Evolutionary conservation across 345 rosid species (phyloP).

Genomic region (Eucalyptus regnans): DNA sequence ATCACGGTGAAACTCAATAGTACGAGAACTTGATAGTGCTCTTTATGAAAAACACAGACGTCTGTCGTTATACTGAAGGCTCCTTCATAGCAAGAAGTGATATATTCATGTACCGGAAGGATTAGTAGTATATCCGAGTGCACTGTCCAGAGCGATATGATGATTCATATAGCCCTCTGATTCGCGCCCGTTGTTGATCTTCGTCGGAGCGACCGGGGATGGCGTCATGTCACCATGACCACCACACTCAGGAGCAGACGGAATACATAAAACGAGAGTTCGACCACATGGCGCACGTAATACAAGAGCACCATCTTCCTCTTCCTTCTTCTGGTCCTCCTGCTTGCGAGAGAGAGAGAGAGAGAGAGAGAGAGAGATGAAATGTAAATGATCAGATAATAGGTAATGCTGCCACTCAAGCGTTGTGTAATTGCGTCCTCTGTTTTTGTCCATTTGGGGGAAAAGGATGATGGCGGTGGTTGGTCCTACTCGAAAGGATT

Average conservation of each 20-base stretch:
- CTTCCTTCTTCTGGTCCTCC: not conserved
- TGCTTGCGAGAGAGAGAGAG: not conserved
- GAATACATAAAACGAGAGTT: not conserved
- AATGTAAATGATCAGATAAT: not conserved
- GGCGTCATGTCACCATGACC: not conserved
- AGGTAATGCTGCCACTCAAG: not conserved
- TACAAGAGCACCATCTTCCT: not conserved
- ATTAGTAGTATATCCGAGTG: not conserved
- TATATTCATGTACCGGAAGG: not conserved
- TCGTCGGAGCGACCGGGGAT: not conserved
- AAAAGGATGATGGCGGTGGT: not conserved
- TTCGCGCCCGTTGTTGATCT: not conserved
- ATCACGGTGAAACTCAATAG: not conserved
- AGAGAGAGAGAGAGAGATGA: not conserved
- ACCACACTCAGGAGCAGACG: not conserved
- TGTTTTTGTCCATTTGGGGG: not conserved
- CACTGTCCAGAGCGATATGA: not conserved
- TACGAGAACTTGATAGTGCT: not conserved
- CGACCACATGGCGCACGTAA: not conserved
- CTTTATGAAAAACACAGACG: not conserved
- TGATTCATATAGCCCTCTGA: not conserved
- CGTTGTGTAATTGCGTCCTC: not conserved
- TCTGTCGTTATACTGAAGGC: not conserved
- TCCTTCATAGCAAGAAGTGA: not conserved
- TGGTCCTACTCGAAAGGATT: not conserved